Evolutionary conservation across 148 eudicot species (phyloP).

Genomic region (Suaeda aralocaspica): DNA sequence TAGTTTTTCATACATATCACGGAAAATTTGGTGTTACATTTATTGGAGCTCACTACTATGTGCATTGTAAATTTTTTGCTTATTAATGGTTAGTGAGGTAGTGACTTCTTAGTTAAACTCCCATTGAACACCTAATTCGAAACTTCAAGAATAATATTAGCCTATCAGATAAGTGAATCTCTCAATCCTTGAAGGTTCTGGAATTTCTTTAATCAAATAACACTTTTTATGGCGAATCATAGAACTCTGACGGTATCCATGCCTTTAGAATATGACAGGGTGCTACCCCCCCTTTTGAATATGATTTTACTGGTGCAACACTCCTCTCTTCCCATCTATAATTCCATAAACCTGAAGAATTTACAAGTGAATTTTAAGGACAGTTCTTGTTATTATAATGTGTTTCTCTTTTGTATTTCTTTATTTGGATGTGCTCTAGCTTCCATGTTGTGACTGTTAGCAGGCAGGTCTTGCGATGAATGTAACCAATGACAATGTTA

Average conservation of each 20-base stretch:
- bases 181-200: not conserved
- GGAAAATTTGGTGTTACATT: not conserved
- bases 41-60: not conserved
- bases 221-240: not conserved
- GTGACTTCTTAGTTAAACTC: not conserved
- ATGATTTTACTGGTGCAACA: not conserved
- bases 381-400: too few species aligned
- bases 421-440: conserved; percentile 7
- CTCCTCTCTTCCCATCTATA: too few species aligned
- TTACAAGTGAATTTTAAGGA: too few species aligned
- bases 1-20: too few species aligned
- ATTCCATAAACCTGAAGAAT: too few species aligned
- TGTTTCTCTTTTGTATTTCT: not conserved
- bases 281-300: too few species aligned
- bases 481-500: not conserved
- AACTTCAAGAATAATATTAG: not conserved
- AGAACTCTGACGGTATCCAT: too few species aligned
- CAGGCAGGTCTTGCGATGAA: not conserved
- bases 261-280: too few species aligned
- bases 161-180: not conserved
- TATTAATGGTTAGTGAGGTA: too few species aligned
- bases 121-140: not conserved
- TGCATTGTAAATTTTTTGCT: not conserved
- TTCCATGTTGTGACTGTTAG: not conserved
- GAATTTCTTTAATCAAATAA: not conserved